Base-by-base conservation (phyloP, 1,284 basidiomycete species). In the Phellinidium pouzarii region DNA sequence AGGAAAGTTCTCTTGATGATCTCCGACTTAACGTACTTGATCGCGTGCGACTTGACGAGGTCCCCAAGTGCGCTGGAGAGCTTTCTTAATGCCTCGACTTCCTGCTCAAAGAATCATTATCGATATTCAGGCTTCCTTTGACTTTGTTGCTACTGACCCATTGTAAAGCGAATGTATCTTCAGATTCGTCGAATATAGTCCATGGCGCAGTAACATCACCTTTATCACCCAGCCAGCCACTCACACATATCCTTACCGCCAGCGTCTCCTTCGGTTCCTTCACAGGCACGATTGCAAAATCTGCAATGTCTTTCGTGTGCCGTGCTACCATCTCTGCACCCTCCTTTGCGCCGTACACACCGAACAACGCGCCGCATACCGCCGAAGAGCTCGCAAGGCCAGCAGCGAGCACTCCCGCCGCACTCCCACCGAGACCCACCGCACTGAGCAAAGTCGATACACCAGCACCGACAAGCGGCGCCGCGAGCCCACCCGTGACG, bases 331-430 rank as follows among this genome's bases (percentile, higher is more conserved):
- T 78, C 11, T 62, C 65, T 1, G 74, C 76, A 0, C 74, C 73
- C 31, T 69, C 70, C 34, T 65, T 68, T 6, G 78, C 79, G 3
- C 79, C 79, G 58, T 81, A 81, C 2, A 66, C 76, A 2, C 80
- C 79, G 61, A 81, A 82, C 1, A 82, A 63, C 8, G 78, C 72
- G 7, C 77, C 78, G 57, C 78, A 80, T 0, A 82, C 73, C 8
- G 79, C 72, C 11, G 73, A 74, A 1, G 78, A 80, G 31, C 79
- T 70, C 7, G 79, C 79, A 3, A 81, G 67, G 5, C 77, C 78
- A 40, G 69, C 76, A 1, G 76, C 76, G 3, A 82, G 65, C 49
- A 79, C 58, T 2, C 79, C 78, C 4, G 73, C 69, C 2, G 75
- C 70, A 1, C 77, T 78, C 0, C 79, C 79, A 25, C 79, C 78